Base-by-base conservation (phyloP, 208 protist species). In the Trypanosoma congolense region DNA sequence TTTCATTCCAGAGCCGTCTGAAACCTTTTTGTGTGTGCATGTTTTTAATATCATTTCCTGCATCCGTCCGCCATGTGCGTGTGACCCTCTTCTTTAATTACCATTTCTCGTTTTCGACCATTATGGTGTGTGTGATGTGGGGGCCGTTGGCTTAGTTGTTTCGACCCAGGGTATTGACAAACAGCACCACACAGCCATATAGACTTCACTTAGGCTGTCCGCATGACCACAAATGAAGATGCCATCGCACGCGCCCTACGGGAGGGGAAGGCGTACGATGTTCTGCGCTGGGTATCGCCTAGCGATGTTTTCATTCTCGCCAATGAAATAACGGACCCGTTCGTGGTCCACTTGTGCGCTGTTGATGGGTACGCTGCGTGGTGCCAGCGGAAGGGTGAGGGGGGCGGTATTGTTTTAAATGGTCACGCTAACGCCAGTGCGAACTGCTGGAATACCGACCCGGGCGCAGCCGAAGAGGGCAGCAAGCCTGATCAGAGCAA, bases 281-380 rank as follows among this genome's bases (percentile, higher is more conserved):
- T 56, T 25, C 61, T 70, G 50, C 48, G 52, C 28, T 56, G 56
- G 64, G 55, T 63, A 16, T 48, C 35, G 19, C 56, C 64, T 8
- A 56, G 56, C 35, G 46, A 28, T 29, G 46, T 56, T 24, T 79
- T 79, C 42, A 58, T 79, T 31, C 56, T 62, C 0, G 54, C 67
- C 3, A 79, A 67, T 36, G 65, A 78, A 24, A 49, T 78, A 2
- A 56, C 41, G 14, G 61, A 65, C 25, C 46, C 40, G 16, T 60
- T 56, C 24, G 60, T 67, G 61, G 14, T 67, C 14, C 47, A 61
- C 31, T 53, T 67, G 5, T 45, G 28, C 46, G 5, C 51, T 3
- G 35, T 66, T 25, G 53, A 59, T 19, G 44, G 53, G 18, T 57
- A 29, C 41, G 2, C 8, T 38, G 8, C n/a, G 14, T n/a, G 28